These are phyloP conservation scores for Fraxinus dipetala DNA, from an alignment of 305 asterid species.

Conservation along the genomic window DNA sequence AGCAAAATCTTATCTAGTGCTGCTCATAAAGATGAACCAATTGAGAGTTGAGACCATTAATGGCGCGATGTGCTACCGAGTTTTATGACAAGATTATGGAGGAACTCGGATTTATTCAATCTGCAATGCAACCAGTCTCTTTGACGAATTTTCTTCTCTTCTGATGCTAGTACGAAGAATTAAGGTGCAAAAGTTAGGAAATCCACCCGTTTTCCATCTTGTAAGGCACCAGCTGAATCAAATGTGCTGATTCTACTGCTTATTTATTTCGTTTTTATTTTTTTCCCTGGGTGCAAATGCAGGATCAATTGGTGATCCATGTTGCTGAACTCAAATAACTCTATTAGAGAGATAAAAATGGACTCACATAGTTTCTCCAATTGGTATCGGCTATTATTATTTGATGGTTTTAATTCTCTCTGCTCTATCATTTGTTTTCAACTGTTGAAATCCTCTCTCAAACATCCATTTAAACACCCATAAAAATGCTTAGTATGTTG, in stretches of 20 bases:
- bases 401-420: neutral
- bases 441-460: neutral
- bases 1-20: conserved; percentile 70
- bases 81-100: conserved; percentile 16
- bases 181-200: neutral
- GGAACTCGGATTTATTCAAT: neutral
- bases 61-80: conserved; percentile 64
- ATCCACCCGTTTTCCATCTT: neutral
- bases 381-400: neutral
- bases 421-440: neutral
- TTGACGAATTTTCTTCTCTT: neutral
- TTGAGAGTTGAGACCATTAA: conserved; percentile 55
- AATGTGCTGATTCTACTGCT: neutral
- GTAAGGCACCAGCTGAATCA: neutral
- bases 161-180: neutral
- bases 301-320: neutral
- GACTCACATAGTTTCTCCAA: neutral
- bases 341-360: neutral
- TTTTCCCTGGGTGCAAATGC: neutral
- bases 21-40: conserved; percentile 63
- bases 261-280: neutral
- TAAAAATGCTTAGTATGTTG: neutral
- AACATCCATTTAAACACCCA: neutral
- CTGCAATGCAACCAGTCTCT: neutral
- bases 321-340: neutral